These are phyloP conservation scores for Fragaria nilgerrensis DNA, from an alignment of 306 rosid genomes.

Conservation along the genomic window DNA sequence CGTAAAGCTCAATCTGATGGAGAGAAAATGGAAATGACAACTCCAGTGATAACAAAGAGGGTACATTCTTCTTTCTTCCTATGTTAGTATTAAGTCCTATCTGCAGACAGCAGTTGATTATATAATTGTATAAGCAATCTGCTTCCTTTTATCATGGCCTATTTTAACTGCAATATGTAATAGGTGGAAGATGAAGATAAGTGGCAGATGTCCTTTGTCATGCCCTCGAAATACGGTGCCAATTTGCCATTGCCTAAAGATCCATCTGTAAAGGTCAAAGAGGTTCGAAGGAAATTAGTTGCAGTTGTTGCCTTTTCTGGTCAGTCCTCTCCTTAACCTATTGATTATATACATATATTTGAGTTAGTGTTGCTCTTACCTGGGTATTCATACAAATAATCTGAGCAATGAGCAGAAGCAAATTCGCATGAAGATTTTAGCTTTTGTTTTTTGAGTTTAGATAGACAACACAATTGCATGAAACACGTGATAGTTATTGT, in stretches of 20 bases:
- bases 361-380: constrained; percentile 5
- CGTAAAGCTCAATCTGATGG: constrained; percentile 60
- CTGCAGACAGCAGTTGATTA: neutral
- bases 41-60: constrained; percentile 81
- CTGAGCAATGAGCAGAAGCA: neutral
- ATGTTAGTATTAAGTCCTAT: constrained; percentile 11
- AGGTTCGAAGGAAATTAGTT: constrained; percentile 65
- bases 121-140: neutral
- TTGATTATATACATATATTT: neutral
- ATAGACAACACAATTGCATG: neutral
- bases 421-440: neutral
- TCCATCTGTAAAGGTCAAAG: constrained; percentile 68
- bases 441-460: neutral
- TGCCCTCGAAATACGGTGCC: constrained; percentile 86
- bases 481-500: neutral
- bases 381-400: neutral
- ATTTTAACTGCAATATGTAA: constrained; percentile 22
- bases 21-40: constrained; percentile 90
- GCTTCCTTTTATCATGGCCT: constrained; percentile 17
- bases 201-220: constrained; percentile 90
- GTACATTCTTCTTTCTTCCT: constrained; percentile 38
- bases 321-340: constrained; percentile 35
- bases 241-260: constrained; percentile 79
- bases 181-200: constrained; percentile 64
- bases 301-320: constrained; percentile 94